Evolutionary conservation across 129 eudicot genomes (phyloP).

Genomic region (Pittosporum tobira): DNA sequence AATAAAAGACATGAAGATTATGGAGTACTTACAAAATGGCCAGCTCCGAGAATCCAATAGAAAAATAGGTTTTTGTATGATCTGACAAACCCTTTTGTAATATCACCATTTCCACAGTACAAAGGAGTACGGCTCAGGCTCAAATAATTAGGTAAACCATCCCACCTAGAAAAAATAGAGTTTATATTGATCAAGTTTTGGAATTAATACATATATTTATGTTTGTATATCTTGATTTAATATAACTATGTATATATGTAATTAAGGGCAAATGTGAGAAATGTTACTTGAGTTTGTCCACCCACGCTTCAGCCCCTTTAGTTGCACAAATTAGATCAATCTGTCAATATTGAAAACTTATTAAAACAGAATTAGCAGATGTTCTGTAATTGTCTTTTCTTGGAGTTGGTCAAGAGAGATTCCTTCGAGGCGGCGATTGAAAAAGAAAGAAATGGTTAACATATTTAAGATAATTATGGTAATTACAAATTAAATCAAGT

Average conservation of each 20-base stretch:
- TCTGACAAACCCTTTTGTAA: constrained; percentile 35
- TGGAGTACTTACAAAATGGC: constrained; percentile 49
- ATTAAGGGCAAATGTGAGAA: constrained; percentile 2
- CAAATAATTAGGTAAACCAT: constrained; percentile 32
- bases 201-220: no score
- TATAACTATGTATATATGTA: no score
- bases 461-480: no score
- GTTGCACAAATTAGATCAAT: constrained; percentile 55
- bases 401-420: no score
- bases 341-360: constrained; percentile 19
- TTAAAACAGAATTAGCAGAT: no score
- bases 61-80: constrained; percentile 41
- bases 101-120: constrained; percentile 26
- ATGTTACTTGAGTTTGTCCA: constrained; percentile 48
- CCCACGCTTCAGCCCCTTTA: constrained; percentile 53
- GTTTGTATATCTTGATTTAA: no score
- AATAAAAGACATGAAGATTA: neutral
- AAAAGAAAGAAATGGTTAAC: no score
- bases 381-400: no score
- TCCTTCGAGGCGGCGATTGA: no score
- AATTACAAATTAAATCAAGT: no score
- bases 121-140: constrained; percentile 25
- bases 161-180: constrained; percentile 33
- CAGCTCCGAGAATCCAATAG: constrained; percentile 53
- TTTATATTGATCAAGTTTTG: no score